Conservation (phyloP, 2,329 filamentous ascomycete species). For the Colletotrichum sp. region DNA sequence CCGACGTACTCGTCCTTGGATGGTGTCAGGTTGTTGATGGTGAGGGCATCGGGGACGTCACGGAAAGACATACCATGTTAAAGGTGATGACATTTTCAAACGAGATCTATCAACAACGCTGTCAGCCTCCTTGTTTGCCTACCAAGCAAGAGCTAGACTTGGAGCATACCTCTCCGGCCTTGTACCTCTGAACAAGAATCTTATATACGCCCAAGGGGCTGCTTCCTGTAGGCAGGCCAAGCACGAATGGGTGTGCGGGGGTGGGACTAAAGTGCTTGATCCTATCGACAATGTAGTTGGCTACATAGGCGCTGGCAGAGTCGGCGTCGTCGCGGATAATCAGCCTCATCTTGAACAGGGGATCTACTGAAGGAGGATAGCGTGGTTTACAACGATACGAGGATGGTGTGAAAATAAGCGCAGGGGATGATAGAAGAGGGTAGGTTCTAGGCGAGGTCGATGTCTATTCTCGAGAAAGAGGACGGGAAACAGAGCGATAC, state of each 20-base stretch:
- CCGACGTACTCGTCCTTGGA: conserved; percentile 83
- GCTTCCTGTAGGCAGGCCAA: conserved; percentile 84
- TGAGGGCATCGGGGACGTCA: background rate
- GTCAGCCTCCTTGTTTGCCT: background rate
- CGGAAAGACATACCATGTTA: conserved; percentile 72
- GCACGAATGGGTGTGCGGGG: conserved; percentile 75
- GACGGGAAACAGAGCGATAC: background rate
- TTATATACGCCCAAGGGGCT: conserved; percentile 81
- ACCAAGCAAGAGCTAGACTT: background rate
- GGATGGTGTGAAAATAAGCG: background rate
- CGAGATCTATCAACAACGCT: conserved; percentile 62
- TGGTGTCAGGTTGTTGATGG: conserved; percentile 1
- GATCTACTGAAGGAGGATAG: conserved; percentile 24
- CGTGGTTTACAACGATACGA: conserved; percentile 3
- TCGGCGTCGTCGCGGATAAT: conserved; percentile 79
- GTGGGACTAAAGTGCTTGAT: conserved; percentile 81
- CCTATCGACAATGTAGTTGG: conserved; percentile 82
- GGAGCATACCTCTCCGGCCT: conserved; percentile 60
- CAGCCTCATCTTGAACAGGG: conserved; percentile 69
- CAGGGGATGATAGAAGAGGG: background rate
- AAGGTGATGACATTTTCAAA: conserved; percentile 91
- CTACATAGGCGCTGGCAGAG: conserved; percentile 75
- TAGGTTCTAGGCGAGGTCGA: background rate
- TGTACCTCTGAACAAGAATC: conserved; percentile 74
- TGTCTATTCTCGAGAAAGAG: background rate